Conservation (phyloP, 139 green algal species). For the Tetradesmus obliquus region DNA sequence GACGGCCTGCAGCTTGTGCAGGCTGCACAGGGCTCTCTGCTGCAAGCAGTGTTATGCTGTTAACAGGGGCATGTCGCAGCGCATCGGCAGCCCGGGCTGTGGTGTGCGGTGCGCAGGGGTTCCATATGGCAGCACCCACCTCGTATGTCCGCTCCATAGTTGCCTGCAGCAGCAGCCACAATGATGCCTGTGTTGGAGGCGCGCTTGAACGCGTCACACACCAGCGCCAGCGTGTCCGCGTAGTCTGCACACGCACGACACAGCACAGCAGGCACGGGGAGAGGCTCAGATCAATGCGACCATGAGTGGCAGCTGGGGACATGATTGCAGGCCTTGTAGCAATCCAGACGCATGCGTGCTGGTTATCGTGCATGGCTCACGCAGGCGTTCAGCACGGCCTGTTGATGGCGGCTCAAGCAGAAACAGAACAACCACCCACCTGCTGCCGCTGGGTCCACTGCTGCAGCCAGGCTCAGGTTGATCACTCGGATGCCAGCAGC, state of each 20-base stretch:
- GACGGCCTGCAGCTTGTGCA: no score
- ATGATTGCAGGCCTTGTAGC: no score
- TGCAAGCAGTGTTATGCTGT: no score
- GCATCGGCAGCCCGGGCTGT: no score
- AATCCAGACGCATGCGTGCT: no score
- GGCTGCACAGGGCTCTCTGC: no score
- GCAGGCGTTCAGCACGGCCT: no score
- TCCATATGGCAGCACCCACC: neutral
- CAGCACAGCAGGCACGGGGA: neutral
- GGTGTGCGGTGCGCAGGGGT: no score
- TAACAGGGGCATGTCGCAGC: no score
- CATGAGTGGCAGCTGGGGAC: no score
- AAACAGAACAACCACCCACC: neutral
- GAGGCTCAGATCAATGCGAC: no score
- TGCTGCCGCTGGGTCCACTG: neutral
- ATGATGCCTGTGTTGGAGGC: neutral
- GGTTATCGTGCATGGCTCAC: no score
- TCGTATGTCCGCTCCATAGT: neutral
- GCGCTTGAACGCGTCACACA: neutral
- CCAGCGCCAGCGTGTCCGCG: neutral
- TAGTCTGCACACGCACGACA: neutral
- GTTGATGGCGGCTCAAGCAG: neutral
- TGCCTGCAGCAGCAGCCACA: neutral
- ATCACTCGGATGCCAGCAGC: neutral
- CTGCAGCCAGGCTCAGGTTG: neutral